Conservation (phyloP, 2,329 filamentous ascomycete genomes). For the Sporothrix luriei region DNA sequence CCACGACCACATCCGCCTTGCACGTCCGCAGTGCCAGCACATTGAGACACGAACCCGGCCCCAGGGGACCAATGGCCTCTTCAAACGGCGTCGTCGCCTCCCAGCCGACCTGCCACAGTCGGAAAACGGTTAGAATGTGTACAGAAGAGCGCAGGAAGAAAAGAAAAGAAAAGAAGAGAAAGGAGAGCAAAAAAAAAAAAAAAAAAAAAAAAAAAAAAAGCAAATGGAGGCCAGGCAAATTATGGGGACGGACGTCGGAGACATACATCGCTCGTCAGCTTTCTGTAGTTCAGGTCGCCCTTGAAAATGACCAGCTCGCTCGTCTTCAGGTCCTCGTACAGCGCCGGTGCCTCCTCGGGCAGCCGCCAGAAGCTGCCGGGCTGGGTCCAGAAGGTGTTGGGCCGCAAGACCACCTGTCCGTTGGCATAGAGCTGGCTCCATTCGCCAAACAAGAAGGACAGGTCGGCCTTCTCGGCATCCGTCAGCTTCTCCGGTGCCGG, state of each 20-base stretch:
- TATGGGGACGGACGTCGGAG: not conserved
- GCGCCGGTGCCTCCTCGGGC: slow-evolving; percentile 65
- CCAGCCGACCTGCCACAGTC: slow-evolving; percentile 67
- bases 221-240: not conserved
- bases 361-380: slow-evolving; percentile 87
- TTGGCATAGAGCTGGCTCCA: slow-evolving; percentile 81
- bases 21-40: slow-evolving; percentile 87
- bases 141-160: not conserved
- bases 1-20: slow-evolving; percentile 95
- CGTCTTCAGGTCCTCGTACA: slow-evolving; percentile 76
- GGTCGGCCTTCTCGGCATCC: slow-evolving; percentile 65
- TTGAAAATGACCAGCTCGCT: slow-evolving; percentile 94
- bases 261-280: slow-evolving; percentile 83
- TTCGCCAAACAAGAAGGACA: slow-evolving; percentile 77
- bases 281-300: slow-evolving; percentile 95
- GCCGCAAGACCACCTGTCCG: slow-evolving; percentile 78
- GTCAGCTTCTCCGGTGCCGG: slow-evolving; percentile 65
- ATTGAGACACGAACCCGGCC: slow-evolving; percentile 78
- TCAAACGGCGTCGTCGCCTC: slow-evolving; percentile 83
- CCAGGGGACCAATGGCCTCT: slow-evolving; percentile 82
- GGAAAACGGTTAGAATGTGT: not conserved
- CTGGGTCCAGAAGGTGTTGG: slow-evolving; percentile 90
- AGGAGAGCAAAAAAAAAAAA: not conserved
- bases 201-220: not conserved
- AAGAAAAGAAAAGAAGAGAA: not conserved